Base-by-base conservation (phyloP, 2,329 filamentous ascomycete genomes). In the Colletotrichum sp. region DNA sequence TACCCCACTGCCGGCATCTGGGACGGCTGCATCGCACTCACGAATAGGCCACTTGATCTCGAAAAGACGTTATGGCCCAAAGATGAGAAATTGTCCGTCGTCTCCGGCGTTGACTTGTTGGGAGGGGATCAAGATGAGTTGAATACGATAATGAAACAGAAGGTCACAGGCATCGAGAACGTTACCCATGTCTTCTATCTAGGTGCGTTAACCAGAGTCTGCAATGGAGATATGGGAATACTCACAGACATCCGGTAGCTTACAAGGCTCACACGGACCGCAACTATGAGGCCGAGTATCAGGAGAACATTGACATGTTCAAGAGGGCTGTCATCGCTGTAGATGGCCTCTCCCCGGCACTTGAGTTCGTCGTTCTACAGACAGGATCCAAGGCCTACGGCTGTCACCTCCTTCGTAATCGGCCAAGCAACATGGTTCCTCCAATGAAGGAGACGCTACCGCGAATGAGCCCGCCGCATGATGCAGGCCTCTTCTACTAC, bases 131-230 rank as follows among this genome's bases (percentile, higher is more conserved):
- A 86, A 69, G 81, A 87, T 44, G 82, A 84, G 13, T 76, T 88
- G 13, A 83, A 86, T 74, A 77, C 78, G 18, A 80, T 80, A 32
- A 72, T 87, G 64, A 80, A 81, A 62, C 69, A 79, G 24, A 82
- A 81, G 57, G 81, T 87, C 34, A 72, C 82, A 3, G 81, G 81
- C 3, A 80, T 88, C 10, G 79, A 82, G 10, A 81, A 83, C 30
- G 84, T 87, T 3, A 87, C 86, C 26, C 86, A 88, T 80, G 83
- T 87, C 15, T 86, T 86, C 79, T 88, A 85, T 72, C 77, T 87
- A 32, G 83, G 82, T 78, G 2, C 13, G 49, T 78, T 8, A 34
- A 28, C 64, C 26, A 55, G 10, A 28, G 24, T 16, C 26, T 16
- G 5, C 13, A 24, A 15, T n/a, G n/a, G 15, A 8, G 21, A n/a